Evolutionary conservation across 805 yeast species (phyloP).

Genomic region (Yarrowia alimentaria): DNA sequence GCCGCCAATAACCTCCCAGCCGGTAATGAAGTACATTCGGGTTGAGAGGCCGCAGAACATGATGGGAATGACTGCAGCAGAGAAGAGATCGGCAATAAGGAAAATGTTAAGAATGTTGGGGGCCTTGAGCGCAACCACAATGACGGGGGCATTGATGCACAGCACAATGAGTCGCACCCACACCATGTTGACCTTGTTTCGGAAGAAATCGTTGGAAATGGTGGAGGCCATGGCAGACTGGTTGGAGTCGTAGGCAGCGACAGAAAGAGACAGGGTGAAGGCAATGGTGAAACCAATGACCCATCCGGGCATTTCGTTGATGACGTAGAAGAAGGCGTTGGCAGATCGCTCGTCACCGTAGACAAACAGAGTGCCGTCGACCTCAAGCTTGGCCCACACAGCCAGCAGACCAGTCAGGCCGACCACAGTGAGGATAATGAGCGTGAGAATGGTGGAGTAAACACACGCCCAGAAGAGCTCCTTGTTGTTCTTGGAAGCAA

Average conservation of each 20-base stretch:
- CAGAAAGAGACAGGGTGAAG: conserved; percentile 68
- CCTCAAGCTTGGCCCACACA: conserved; percentile 78
- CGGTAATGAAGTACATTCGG: conserved; percentile 65
- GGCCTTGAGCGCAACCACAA: conserved; percentile 81
- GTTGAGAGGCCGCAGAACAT: conserved; percentile 74
- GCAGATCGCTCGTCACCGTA: conserved; percentile 22
- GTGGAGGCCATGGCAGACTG: conserved; percentile 88
- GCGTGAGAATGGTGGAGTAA: conserved; percentile 59
- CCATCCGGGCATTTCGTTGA: conserved; percentile 79
- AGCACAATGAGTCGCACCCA: conserved; percentile 71
- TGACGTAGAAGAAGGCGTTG: conserved; percentile 68
- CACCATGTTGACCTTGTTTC: conserved; percentile 68
- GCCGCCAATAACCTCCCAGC: conserved; percentile 78
- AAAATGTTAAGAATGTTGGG: conserved; percentile 81
- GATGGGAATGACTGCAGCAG: conserved; percentile 83
- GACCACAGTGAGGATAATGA: conserved; percentile 62
- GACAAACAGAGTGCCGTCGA: conserved; percentile 47
- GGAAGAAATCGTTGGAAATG: conserved; percentile 82
- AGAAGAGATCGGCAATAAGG: conserved; percentile 84
- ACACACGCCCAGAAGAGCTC: conserved; percentile 75
- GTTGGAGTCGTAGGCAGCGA: conserved; percentile 85
- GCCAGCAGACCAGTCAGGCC: conserved; percentile 86
- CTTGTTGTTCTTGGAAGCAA: conserved; percentile 75
- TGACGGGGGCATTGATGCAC: conserved; percentile 77
- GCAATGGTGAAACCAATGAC: conserved; percentile 78